Evolutionary conservation across 352 stramenopile species (phyloP).

Genomic region (Pythium chondricola): DNA sequence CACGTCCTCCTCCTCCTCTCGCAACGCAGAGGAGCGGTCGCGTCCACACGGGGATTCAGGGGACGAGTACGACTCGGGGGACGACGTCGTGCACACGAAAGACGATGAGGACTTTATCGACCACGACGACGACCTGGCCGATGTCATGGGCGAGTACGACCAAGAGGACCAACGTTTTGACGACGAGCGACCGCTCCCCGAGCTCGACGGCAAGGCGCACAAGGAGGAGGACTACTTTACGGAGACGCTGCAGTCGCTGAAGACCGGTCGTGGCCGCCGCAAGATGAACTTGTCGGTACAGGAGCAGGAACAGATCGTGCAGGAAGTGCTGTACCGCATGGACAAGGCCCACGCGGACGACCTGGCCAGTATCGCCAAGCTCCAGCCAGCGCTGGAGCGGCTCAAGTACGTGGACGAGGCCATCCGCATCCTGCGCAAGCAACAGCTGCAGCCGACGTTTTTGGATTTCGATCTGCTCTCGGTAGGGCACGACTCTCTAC

Average conservation of each 20-base stretch:
- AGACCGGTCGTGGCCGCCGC: constrained; percentile 56
- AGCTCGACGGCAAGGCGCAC: constrained; percentile 24
- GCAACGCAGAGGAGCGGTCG: too few relatives aligned
- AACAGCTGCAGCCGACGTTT: constrained; percentile 84
- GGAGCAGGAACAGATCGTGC: constrained; percentile 82
- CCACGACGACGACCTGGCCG: constrained; percentile 76
- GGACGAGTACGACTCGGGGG: constrained; percentile 84
- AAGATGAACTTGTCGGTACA: constrained; percentile 81
- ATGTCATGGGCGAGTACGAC: constrained; percentile 78
- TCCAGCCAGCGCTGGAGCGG: constrained; percentile 65
- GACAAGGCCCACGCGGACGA: constrained; percentile 84
- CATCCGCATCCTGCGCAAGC: constrained; percentile 66
- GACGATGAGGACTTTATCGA: constrained; percentile 88
- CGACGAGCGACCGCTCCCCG: constrained; percentile 67
- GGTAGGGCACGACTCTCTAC: constrained; percentile 29
- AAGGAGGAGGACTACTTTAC: constrained; percentile 80
- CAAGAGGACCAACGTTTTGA: constrained; percentile 69
- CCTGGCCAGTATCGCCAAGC: constrained; percentile 49
- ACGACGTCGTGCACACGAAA: constrained; percentile 63
- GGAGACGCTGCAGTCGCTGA: constrained; percentile 76
- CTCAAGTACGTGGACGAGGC: constrained; percentile 81
- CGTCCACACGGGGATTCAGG: constrained; percentile 19
- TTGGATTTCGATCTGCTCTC: constrained; percentile 84
- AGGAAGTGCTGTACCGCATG: constrained; percentile 87
- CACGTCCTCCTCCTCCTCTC: constrained; percentile 10